Evolutionary conservation across 2,329 filamentous ascomycete genomes (phyloP), one percentile per base, ranked within the genome.

Genomic region (Dactylonectria macrodidyma): DNA sequence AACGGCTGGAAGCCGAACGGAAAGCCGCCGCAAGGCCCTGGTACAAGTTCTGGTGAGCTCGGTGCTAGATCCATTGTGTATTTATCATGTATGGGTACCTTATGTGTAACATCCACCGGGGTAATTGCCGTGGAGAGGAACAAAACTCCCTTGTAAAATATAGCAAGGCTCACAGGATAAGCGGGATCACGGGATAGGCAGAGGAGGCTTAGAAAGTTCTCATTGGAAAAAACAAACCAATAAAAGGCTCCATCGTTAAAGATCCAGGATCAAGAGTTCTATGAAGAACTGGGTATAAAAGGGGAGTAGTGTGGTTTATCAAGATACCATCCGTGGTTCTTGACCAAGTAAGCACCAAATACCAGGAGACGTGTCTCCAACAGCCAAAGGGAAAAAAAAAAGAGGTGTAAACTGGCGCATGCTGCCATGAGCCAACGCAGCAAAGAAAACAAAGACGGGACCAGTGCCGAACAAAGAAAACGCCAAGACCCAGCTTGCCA

Each of bases 41-140:
- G 88, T 90, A 88, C 77, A 87, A 83, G 77, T 82, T 89, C 66
- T 90, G 88, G 88, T 90, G 72, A 71, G 38, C 63, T 59, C 14
- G 14, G 7, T 14, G 44, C 54, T 24, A n/a, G 30, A 9, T 41
- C 38, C 19, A 19, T 56, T 50, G 57, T 56, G 54, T 62, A 62
- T 46, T 46, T 33, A 63, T 46, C 66, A 46, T 76, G 73, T 76
- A 74, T 65, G 62, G 71, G 62, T 76, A 19, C 19, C 19, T 19
- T 19, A 73, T 69, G 61, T 71, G 63, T 64, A 56, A 57, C 54
- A 54, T 71, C 64, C 30, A 62, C 61, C 36, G 64, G 64, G 70
- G 68, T 50, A 62, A 62, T 63, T 36, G 24, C 44, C 59, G 44
- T 51, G 33, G 48, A 56, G 34, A 56, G 54, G 60, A 69, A 62